phyloP scores from a whole-genome alignment of 768 basidiomycete species.

The Clitopilus hobsonii region DNA sequence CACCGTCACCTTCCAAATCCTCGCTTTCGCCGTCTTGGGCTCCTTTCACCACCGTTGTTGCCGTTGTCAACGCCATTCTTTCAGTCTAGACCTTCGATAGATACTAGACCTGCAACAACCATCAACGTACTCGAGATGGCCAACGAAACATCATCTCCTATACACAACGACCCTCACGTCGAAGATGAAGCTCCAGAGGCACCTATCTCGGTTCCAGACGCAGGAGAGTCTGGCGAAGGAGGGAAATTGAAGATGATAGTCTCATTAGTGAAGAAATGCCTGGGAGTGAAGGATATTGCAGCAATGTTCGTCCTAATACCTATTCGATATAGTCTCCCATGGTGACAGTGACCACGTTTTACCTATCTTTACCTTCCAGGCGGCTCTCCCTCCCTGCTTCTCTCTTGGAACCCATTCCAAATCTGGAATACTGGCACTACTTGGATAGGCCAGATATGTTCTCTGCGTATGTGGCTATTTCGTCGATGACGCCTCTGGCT shows the following conservation, averaged over 20 bases:
- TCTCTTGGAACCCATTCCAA: slow-evolving; percentile 88
- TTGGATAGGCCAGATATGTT: slow-evolving; percentile 89
- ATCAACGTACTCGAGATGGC: slow-evolving; percentile 9
- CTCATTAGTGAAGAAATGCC: slow-evolving; percentile 82
- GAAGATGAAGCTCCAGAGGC: slow-evolving; percentile 52
- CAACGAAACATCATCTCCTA: slow-evolving; percentile 5
- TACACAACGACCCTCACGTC: neutral
- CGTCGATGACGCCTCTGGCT: slow-evolving; percentile 6
- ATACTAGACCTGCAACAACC: neutral
- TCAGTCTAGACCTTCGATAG: neutral
- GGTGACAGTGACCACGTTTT: no score
- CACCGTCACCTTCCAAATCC: neutral
- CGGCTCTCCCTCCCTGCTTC: slow-evolving; percentile 91
- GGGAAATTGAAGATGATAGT: slow-evolving; percentile 94
- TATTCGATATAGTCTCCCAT: no score
- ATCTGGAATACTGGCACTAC: slow-evolving; percentile 96
- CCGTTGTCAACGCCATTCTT: neutral
- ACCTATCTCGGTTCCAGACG: slow-evolving; percentile 66
- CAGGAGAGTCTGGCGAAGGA: slow-evolving; percentile 73
- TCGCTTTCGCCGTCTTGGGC: neutral
- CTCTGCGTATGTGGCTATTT: slow-evolving; percentile 62
- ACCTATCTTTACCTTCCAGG: no score
- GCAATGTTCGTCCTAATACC: slow-evolving; percentile 62
- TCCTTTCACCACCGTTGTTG: neutral
- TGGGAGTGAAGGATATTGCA: slow-evolving; percentile 94